A percentile compares a stretch with the other conserved stretches of the same genome.
phyloP scores from a whole-genome alignment of 2,329 filamentous ascomycete genomes.

The Anthostomella pinea region DNA sequence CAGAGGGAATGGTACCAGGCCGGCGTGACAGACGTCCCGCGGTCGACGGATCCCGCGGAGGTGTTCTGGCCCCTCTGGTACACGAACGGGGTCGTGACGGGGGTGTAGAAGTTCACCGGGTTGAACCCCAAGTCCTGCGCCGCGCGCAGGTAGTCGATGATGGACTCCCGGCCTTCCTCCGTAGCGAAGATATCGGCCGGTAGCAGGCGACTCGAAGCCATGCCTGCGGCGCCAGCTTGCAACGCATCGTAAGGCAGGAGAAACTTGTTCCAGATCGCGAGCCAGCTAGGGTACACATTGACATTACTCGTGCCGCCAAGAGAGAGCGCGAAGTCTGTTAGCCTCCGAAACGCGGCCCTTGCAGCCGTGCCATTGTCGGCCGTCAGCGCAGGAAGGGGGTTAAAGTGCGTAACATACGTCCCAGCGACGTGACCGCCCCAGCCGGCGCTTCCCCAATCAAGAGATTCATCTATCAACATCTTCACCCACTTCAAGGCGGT shows the following conservation, averaged over 20 bases:
- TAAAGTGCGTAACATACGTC: conserved; percentile 18
- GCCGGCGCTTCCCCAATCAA: conserved; percentile 16
- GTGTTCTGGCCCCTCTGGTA: conserved; percentile 7
- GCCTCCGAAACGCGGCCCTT: conserved; percentile 9
- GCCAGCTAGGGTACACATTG: conserved; percentile 12
- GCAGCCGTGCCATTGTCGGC: conserved; percentile 15
- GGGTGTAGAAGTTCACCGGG: conserved; percentile 16
- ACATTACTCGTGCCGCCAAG: conserved; percentile 17
- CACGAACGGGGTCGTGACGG: conserved; percentile 16
- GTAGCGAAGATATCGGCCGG: conserved; percentile 14
- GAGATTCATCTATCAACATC: conserved; percentile 15
- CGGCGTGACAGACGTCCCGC: conserved; percentile 14
- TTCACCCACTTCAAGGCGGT: conserved; percentile 17
- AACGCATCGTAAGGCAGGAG: conserved; percentile 10
- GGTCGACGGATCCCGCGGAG: conserved; percentile 1
- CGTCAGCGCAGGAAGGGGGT: conserved; percentile 13
- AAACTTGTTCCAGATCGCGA: conserved; percentile 17
- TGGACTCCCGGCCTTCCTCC: conserved; percentile 12
- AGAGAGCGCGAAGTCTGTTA: conserved; percentile 17
- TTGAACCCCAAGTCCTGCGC: conserved; percentile 16
- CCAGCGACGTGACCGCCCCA: conserved; percentile 21
- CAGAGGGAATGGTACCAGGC: conserved; percentile 20
- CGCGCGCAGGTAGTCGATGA: conserved; percentile 15
- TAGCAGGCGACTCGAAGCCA: conserved; percentile 16
- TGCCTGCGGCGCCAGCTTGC: conserved; percentile 3